Conservation (phyloP, 495 filamentous ascomycete genomes). For the Daldinia decipiens region DNA sequence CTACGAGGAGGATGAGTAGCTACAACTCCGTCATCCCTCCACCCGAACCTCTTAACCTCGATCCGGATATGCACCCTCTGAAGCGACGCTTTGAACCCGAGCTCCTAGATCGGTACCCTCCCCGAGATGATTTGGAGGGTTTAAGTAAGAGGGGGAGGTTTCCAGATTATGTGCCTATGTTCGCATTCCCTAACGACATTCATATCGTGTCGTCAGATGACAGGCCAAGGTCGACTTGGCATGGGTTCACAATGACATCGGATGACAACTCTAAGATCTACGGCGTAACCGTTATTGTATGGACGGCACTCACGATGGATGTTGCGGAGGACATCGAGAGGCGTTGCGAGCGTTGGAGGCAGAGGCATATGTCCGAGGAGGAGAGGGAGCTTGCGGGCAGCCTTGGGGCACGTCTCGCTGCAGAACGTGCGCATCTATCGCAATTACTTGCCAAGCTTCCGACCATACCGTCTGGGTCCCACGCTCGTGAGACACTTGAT, state of each 20-base stretch:
- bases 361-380: slow-evolving; percentile 94
- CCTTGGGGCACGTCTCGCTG: slow-evolving; percentile 88
- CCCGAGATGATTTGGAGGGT: slow-evolving; percentile 78
- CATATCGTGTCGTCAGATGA: slow-evolving; percentile 96
- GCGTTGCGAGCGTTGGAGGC: slow-evolving; percentile 92
- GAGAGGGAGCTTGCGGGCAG: slow-evolving; percentile 94
- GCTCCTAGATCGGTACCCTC: slow-evolving; percentile 90
- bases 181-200: slow-evolving; percentile 97
- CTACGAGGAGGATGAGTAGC: slow-evolving; percentile 88
- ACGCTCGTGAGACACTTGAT: slow-evolving; percentile 82
- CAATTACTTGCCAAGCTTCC: slow-evolving; percentile 85
- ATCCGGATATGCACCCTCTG: slow-evolving; percentile 94
- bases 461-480: slow-evolving; percentile 78
- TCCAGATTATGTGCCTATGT: slow-evolving; percentile 98
- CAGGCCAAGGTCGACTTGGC: slow-evolving; percentile 92
- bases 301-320: slow-evolving; percentile 84
- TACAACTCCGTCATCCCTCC: slow-evolving; percentile 98
- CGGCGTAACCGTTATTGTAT: slow-evolving; percentile 89
- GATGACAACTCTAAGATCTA: slow-evolving; percentile 91
- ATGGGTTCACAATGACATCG: slow-evolving; percentile 97
- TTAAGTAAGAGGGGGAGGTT: slow-evolving; percentile 88
- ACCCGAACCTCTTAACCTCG: slow-evolving; percentile 86
- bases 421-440: slow-evolving; percentile 89
- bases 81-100: slow-evolving; percentile 95
- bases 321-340: slow-evolving; percentile 90